Conservation (phyloP, 768 basidiomycete genomes). For the Boletus patriciae region DNA sequence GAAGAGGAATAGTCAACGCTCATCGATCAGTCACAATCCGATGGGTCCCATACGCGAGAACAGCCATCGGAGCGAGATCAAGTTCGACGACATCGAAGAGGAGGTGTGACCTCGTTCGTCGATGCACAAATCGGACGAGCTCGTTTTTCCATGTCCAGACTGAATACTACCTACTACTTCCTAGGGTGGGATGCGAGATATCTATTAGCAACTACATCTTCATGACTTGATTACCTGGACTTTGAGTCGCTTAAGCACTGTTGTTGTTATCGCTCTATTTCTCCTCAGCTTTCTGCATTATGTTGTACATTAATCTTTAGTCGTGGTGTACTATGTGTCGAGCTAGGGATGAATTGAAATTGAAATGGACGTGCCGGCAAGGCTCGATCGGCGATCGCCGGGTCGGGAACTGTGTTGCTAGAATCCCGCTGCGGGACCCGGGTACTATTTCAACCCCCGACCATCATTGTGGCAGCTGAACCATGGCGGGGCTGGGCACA, state of each 20-base stretch:
- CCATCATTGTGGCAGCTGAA: not conserved
- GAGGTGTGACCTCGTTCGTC: conserved; percentile 1
- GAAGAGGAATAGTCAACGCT: not conserved
- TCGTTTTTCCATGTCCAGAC: not conserved
- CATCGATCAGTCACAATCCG: not conserved
- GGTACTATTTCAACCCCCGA: not conserved
- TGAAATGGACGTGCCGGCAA: not conserved
- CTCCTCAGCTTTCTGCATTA: not conserved
- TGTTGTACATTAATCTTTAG: not conserved
- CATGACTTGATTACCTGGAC: not conserved
- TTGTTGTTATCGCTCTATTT: not conserved
- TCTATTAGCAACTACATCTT: not conserved
- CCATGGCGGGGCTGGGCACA: not conserved
- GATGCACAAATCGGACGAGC: too few species aligned
- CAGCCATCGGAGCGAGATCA: not conserved
- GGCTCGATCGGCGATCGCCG: not conserved
- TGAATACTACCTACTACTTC: too few species aligned
- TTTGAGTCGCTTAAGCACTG: not conserved
- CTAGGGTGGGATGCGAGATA: too few species aligned
- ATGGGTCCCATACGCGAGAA: not conserved
- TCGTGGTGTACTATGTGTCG: too few species aligned
- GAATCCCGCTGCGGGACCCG: too few species aligned
- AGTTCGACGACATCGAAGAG: not conserved
- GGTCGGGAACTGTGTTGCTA: too few species aligned
- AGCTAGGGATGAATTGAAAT: not conserved